A percentile compares a stretch with the other conserved stretches of the same genome.
phyloP scores from a whole-genome alignment of 495 filamentous ascomycete genomes.

The Penicillium odoratum region DNA sequence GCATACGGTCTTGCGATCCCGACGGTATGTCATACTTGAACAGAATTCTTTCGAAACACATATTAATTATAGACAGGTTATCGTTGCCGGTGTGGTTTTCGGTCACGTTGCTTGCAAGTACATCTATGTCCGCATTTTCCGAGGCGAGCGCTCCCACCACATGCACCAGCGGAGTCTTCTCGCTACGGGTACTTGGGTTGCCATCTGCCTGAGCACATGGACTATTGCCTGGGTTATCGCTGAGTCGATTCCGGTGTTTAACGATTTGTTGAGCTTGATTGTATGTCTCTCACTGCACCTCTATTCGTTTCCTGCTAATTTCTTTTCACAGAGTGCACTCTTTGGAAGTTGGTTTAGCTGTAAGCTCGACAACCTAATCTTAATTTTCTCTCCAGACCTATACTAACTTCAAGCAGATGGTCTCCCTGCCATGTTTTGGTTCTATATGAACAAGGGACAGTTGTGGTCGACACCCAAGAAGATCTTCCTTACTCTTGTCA shows the following conservation, averaged over 20 bases:
- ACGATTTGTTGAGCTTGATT: slow-evolving; percentile 52
- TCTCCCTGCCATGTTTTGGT: slow-evolving; percentile 40
- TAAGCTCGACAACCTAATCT: slow-evolving; percentile 11
- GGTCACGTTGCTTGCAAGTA: slow-evolving; percentile 60
- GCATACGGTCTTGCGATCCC: slow-evolving; percentile 76
- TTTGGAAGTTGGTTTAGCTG: slow-evolving; percentile 45
- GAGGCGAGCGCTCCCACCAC: slow-evolving; percentile 38
- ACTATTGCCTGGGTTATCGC: slow-evolving; percentile 67
- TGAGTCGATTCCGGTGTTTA: slow-evolving; percentile 69
- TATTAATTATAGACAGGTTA: slow-evolving; percentile 31
- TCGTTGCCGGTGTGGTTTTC: slow-evolving; percentile 69
- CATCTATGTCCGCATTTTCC: slow-evolving; percentile 61
- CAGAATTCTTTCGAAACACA: background rate
- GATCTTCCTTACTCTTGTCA: slow-evolving; percentile 44
- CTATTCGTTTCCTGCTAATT: slow-evolving; percentile 8
- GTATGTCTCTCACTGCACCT: slow-evolving; percentile 11
- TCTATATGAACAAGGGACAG: slow-evolving; percentile 52
- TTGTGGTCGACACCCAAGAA: slow-evolving; percentile 46
- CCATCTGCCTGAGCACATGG: slow-evolving; percentile 57
- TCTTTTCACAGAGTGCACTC: slow-evolving; percentile 23
- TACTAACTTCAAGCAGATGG: slow-evolving; percentile 24
- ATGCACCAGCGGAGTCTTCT: slow-evolving; percentile 57
- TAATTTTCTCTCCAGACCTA: slow-evolving; percentile 4
- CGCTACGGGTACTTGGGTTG: slow-evolving; percentile 52
- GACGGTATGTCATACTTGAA: slow-evolving; percentile 38